Evolutionary conservation across 2,329 filamentous ascomycete species (phyloP).

Genomic region (Zymoseptoria ardabiliae): DNA sequence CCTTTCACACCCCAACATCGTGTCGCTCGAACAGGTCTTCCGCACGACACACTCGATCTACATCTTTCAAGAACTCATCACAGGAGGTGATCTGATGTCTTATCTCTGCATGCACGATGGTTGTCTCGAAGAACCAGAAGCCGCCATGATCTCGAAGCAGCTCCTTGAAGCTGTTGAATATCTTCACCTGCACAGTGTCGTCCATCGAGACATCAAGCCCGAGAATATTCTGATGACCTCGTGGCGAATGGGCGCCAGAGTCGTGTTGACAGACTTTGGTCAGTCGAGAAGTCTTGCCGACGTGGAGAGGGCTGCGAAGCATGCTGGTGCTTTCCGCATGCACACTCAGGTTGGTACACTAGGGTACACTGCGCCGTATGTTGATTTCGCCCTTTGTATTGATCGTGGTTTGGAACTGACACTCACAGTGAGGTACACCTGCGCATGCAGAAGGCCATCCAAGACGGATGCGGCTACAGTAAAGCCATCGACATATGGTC

Average conservation of each 20-base stretch:
- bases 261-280: conserved; percentile 57
- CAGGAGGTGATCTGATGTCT: conserved; percentile 55
- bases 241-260: conserved; percentile 41
- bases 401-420: conserved; percentile 2
- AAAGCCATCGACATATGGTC: conserved; percentile 57
- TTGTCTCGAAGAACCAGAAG: conserved; percentile 42
- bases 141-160: conserved; percentile 49
- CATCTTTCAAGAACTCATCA: conserved; percentile 54
- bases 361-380: conserved; percentile 54
- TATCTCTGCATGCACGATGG: conserved; percentile 45
- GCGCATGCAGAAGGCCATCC: conserved; percentile 14
- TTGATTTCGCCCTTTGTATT: not conserved
- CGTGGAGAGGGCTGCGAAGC: conserved; percentile 18
- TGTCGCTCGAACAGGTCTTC: conserved; percentile 50
- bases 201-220: conserved; percentile 57
- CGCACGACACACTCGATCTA: conserved; percentile 48
- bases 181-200: conserved; percentile 48
- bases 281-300: conserved; percentile 40
- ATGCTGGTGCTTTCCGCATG: conserved; percentile 38
- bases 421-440: conserved; percentile 30
- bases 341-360: conserved; percentile 47
- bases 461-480: conserved; percentile 42
- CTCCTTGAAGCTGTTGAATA: conserved; percentile 52
- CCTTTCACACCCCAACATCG: conserved; percentile 54
- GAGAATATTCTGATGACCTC: conserved; percentile 57